Base-by-base conservation (phyloP, 106 monocot species). In the Narthecium ossifragum region DNA sequence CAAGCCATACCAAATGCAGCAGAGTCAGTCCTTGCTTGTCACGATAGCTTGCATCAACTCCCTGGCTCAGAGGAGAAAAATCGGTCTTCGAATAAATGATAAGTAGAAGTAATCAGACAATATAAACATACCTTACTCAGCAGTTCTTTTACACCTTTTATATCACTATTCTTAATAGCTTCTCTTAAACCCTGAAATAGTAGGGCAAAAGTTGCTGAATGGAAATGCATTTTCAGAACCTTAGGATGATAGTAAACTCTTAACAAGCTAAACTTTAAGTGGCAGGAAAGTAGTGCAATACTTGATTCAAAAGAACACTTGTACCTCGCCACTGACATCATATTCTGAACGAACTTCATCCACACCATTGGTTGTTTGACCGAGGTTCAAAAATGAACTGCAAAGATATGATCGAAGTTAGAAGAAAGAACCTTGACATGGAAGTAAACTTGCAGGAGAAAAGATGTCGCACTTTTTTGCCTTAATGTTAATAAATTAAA, bases 1-100 rank as follows among this genome's bases (percentile, higher is more conserved):
- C 22, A 49, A 32, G 4, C 2, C 70, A 48, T 81, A 96, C 94
- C 80, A 96, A 71, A 75, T 96, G 94, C 29, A 96, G 80, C 46
- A 90, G 66, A 61, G 90, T 81, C 28, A 79, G 29, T 38, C 94
- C 90, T 85, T 96, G 90, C 55, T 76, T 96, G 60, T 96, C 94
- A 48, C 94, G 73, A 66, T 90, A 90, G 51, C 86, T 96, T 24
- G 90, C 70, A 76, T 96, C 78, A 34, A 96, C 94, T 55, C 90
- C 94, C 82, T 87, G 75, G 34, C 29, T 55, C 69, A 49, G 32
- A 11, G 36, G 28, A 59, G 9, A 37, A 64, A 23, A 56, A 10
- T 33, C 18, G 48, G 32, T 12, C n/a, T 18, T 59, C 15, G 20
- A 31, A 31, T 5, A 65, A 65, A 26, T 25, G 34, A 29, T 14